These are phyloP conservation scores for Nemania diffusa DNA, from an alignment of 2,329 filamentous ascomycete genomes.

Conservation along the genomic window DNA sequence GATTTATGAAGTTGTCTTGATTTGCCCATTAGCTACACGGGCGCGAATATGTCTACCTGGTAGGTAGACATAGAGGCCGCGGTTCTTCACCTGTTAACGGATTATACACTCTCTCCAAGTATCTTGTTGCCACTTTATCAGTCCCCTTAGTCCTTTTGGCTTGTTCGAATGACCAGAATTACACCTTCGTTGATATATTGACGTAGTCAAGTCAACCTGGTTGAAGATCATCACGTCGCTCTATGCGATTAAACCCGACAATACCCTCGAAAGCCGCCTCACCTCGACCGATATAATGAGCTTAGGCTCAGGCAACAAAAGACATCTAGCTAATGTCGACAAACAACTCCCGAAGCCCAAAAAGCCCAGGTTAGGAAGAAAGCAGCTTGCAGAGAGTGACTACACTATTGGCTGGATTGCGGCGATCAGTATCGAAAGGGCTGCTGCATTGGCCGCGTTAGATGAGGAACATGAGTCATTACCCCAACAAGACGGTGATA, in stretches of 20 bases:
- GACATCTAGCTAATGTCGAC: background rate
- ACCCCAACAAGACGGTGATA: constrained; percentile 24
- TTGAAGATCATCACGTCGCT: no score
- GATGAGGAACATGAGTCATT: constrained; percentile 44
- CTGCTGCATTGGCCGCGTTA: constrained; percentile 46
- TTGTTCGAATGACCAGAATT: background rate
- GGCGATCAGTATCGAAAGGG: constrained; percentile 48
- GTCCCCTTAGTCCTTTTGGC: no score
- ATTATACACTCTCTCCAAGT: no score
- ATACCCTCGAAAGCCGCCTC: background rate
- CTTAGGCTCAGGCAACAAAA: background rate
- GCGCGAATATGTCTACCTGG: no score
- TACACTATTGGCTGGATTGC: constrained; percentile 51
- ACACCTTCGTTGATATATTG: background rate
- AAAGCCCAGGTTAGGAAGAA: background rate
- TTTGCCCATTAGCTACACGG: no score
- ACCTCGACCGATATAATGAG: background rate
- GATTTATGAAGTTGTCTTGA: no score
- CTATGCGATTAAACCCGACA: no score
- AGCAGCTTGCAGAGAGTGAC: background rate
- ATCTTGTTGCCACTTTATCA: no score
- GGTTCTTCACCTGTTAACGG: no score
- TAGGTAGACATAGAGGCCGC: no score
- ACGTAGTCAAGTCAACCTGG: background rate
- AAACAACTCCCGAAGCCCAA: background rate